These are phyloP conservation scores for Cryphonectria parasitica DNA, from an alignment of 2,329 filamentous ascomycete species.

Conservation along the genomic window DNA sequence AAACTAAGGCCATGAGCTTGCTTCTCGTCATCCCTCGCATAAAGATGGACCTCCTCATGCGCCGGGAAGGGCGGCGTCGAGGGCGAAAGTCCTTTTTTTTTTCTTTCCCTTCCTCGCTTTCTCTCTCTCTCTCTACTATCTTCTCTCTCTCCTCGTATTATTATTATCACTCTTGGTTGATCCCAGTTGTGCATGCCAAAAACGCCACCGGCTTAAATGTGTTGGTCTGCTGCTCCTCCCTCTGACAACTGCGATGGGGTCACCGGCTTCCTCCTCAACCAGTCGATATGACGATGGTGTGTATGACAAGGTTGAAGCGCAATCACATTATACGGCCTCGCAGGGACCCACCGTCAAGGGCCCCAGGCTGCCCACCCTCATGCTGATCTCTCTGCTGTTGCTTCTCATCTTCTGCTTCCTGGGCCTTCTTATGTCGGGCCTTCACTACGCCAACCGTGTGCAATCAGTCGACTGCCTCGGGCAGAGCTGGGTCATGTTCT, in stretches of 20 bases:
- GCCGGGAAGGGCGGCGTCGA: conserved; percentile 2
- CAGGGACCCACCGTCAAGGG: neutral
- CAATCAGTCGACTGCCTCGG: conserved; percentile 21
- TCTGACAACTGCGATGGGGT: conserved; percentile 17
- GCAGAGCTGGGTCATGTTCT: conserved; percentile 30
- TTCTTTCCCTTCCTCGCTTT: neutral
- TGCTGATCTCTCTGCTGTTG: conserved; percentile 18
- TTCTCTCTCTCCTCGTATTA: neutral
- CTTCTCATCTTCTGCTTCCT: conserved; percentile 28
- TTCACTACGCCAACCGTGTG: conserved; percentile 25
- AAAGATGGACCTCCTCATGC: conserved; percentile 14
- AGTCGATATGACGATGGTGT: conserved; percentile 23
- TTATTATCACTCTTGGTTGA: neutral
- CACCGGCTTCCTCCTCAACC: conserved; percentile 16
- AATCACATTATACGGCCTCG: conserved; percentile 14
- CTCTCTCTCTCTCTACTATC: neutral
- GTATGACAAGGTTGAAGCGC: conserved; percentile 23
- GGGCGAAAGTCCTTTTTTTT: neutral
- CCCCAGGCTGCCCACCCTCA: conserved; percentile 17
- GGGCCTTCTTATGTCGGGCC: conserved; percentile 23
- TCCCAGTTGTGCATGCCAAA: neutral
- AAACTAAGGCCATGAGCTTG: conserved; percentile 1
- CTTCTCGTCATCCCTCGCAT: conserved; percentile 13
- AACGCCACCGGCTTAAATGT: conserved; percentile 10
- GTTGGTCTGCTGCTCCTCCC: neutral